Base-by-base conservation (phyloP, 1,284 basidiomycete genomes). In the Boletus hoseneyae region DNA sequence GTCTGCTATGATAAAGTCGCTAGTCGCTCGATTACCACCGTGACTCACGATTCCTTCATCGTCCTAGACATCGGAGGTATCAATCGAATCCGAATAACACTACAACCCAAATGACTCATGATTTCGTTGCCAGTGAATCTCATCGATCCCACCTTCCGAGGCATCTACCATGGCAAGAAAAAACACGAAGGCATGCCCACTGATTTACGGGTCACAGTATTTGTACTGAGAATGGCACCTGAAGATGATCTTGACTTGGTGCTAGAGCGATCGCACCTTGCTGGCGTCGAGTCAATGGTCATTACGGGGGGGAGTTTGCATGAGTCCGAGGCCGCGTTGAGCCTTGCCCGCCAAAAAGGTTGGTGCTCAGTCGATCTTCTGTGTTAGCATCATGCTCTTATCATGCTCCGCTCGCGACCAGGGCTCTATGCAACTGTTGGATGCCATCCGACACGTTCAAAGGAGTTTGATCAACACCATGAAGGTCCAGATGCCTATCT, bases 401-500 rank as follows among this genome's bases (percentile, higher is more conserved):
- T 18, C 29, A 6, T 36, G 13, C n/a, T 38, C 21, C 29, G 10
- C 29, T 30, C 15, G 27, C 10, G 23, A 36, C 11, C 47, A 86
- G 86, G 75, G 7, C 68, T 92, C 16, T 90, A 85, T 63, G 80
- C 83, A 8, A 95, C 92, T 0, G 82, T 87, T 1, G 93, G 93
- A 16, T 89, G 88, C 57, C 93, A 96, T 68, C 93, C 93, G 0
- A 94, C 91, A 7, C 84, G 89, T n/a, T 83, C 87, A 0, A 68
- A 62, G 5, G 87, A 94, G 63, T 88, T 94, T 56, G 85, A 88
- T 33, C 68, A 74, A 42, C 77, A 79, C 62, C 68, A 70, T 1
- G 77, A 71, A 7, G 86, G 89, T 0, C 77, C 80, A 2, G 76
- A 78, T 1, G 83, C 72, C 3, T 95, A 93, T 62, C 67, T 93